Evolutionary conservation across 345 rosid genomes (phyloP).

Genomic region (thale cress (Arabidopsis thaliana)): DNA sequence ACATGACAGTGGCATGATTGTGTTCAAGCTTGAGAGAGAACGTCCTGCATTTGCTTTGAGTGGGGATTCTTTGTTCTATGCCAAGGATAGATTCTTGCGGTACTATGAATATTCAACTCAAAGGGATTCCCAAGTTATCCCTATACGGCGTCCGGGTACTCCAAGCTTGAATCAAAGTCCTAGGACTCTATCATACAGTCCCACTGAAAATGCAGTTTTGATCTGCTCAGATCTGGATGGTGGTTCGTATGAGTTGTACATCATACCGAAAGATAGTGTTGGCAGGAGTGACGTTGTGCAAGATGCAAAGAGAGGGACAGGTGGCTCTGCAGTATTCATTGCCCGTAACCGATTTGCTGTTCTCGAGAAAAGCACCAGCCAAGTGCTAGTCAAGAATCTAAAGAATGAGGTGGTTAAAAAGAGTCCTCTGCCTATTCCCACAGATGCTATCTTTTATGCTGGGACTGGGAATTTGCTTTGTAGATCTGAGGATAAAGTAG

Average conservation of each 20-base stretch:
- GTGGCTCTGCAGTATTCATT: conserved; percentile 83
- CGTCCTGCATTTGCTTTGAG: conserved; percentile 91
- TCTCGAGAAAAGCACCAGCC: conserved; percentile 85
- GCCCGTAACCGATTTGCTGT: conserved; percentile 94
- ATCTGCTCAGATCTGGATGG: conserved; percentile 94
- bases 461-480: conserved; percentile 91
- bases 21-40: conserved; percentile 92
- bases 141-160: conserved; percentile 83
- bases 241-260: conserved; percentile 86
- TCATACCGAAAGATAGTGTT: conserved; percentile 77
- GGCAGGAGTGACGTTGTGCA: conserved; percentile 72
- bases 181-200: conserved; percentile 88
- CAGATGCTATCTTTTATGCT: conserved; percentile 89
- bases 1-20: conserved; percentile 95
- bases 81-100: conserved; percentile 84
- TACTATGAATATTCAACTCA: conserved; percentile 76
- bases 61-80: conserved; percentile 74
- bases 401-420: conserved; percentile 87
- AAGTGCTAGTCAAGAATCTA: conserved; percentile 76
- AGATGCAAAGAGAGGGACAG: conserved; percentile 87
- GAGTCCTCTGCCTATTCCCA: conserved; percentile 67
- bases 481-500: conserved; percentile 84
- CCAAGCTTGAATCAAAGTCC: conserved; percentile 86
- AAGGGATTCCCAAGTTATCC: conserved; percentile 77
- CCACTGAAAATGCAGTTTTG: conserved; percentile 87